Evolutionary conservation across 1,284 basidiomycete genomes (phyloP), one percentile per base, ranked within the genome.

Genomic region (Ganoderma meredithae): DNA sequence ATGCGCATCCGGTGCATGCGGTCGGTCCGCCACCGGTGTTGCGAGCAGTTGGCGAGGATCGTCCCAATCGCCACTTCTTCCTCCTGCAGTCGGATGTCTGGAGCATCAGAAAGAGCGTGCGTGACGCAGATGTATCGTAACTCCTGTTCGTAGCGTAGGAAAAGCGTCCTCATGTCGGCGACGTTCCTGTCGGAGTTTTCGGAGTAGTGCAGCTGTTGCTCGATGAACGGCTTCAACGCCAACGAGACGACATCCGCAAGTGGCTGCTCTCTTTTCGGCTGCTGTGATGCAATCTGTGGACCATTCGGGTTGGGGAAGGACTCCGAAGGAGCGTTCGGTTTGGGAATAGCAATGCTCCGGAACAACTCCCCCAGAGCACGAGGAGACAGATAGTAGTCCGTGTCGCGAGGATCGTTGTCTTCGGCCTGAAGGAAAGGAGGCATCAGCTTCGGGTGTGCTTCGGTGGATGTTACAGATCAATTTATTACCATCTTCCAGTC

Each of bases 41-140:
- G 88, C 1, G 85, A 77, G 60, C 78, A 81, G 53, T 88, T 88
- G 0, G 88, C 89, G 49, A 92, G 79, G 68, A 95, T 94, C 0
- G 90, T 89, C 17, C 92, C 91, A 9, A 89, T 81, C 1, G 93
- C 88, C 31, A 93, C 83, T 74, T 95, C 93, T 64, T 90, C 90
- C 74, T 94, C 93, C 6, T 84, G 78, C 41, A 95, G 81, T 17
- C 83, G 81, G 17, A 83, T 83, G 15, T 86, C 88, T 3, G 86
- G 83, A 15, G 83, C 81, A 62, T 86, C 85, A 6, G 90, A 86
- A 25, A 94, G 77, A 0, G 90, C 86, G 75, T 92, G 91, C 0
- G 89, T 91, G n/a, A 83, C 79, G 73, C 88, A 87, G 63, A 93
- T 90, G 76, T 91, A 93, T 36, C 82, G 79, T 67, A 95, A 79